Conservation (phyloP, 2,329 filamentous ascomycete genomes). For the Diplodia mutila region DNA sequence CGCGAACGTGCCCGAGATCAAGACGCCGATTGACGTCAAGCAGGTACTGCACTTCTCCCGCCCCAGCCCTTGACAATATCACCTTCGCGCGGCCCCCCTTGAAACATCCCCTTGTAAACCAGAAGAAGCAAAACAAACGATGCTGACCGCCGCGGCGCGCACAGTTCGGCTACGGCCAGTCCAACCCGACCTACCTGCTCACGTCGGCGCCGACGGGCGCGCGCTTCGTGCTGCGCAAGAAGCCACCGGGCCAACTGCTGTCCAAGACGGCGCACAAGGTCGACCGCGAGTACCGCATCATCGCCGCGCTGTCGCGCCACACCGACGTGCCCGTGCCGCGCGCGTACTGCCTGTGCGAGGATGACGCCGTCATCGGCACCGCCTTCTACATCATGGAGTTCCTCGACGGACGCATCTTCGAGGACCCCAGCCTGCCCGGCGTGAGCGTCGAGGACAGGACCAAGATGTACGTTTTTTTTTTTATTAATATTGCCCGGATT, state of each 20-base stretch:
- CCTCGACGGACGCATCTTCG: constrained; percentile 89
- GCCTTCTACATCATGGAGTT: constrained; percentile 98
- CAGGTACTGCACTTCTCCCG: constrained; percentile 63
- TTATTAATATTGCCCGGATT: neutral
- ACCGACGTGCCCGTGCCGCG: constrained; percentile 87
- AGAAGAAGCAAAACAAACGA: neutral
- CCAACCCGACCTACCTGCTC: constrained; percentile 94
- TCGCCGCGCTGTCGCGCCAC: constrained; percentile 71
- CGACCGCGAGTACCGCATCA: constrained; percentile 91
- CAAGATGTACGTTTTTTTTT: constrained; percentile 61
- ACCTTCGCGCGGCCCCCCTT: neutral
- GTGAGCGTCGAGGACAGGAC: constrained; percentile 69
- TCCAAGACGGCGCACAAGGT: constrained; percentile 95
- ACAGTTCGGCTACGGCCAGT: constrained; percentile 95
- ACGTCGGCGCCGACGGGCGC: constrained; percentile 66
- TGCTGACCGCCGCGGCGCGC: neutral
- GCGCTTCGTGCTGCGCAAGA: constrained; percentile 92
- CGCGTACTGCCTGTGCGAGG: constrained; percentile 84
- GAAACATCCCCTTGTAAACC: no score
- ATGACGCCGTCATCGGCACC: constrained; percentile 78
- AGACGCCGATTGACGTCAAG: constrained; percentile 82
- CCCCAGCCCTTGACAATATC: neutral
- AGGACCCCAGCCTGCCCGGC: constrained; percentile 80
- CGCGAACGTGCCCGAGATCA: constrained; percentile 79
- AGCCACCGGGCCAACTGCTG: constrained; percentile 90